A percentile compares a stretch with the other conserved stretches of the same genome.
Conservation (phyloP, 257 asterid genomes). For the Ehretia macrophylla region DNA sequence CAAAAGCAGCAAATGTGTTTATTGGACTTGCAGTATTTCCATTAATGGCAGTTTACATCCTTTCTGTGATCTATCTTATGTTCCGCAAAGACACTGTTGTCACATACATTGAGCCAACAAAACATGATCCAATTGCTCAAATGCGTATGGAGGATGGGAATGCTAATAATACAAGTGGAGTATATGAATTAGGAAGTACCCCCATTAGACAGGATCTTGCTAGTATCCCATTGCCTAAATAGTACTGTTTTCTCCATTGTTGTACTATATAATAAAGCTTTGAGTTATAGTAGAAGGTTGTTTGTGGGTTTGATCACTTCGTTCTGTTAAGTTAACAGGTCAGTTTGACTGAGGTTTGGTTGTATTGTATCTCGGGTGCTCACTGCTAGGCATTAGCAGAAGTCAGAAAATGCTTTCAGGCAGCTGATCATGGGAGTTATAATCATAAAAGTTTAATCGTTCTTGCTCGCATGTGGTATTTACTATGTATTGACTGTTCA, state of each 20-base stretch:
- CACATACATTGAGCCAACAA: slow-evolving; percentile 51
- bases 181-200: slow-evolving; percentile 10
- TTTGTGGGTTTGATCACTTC: too few species aligned
- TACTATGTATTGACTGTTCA: too few species aligned
- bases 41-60: slow-evolving; percentile 56
- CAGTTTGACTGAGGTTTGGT: too few species aligned
- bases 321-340: too few species aligned
- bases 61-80: slow-evolving; percentile 68
- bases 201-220: slow-evolving; percentile 73
- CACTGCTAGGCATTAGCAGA: too few species aligned
- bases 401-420: too few species aligned
- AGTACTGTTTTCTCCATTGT: slow-evolving; percentile 6
- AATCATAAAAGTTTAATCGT: too few species aligned
- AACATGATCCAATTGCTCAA: slow-evolving; percentile 32
- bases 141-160: slow-evolving; percentile 46
- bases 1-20: slow-evolving; percentile 62
- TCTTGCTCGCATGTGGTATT: too few species aligned
- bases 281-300: too few species aligned
- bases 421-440: too few species aligned
- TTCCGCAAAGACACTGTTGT: slow-evolving; percentile 65
- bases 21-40: slow-evolving; percentile 75
- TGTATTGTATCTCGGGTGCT: too few species aligned
- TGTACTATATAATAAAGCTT: too few species aligned
- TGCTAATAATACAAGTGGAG: slow-evolving; percentile 21
- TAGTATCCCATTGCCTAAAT: slow-evolving; percentile 44